phyloP scores from a whole-genome alignment of 345 rosid species.

The Dipteronia dyeriana region DNA sequence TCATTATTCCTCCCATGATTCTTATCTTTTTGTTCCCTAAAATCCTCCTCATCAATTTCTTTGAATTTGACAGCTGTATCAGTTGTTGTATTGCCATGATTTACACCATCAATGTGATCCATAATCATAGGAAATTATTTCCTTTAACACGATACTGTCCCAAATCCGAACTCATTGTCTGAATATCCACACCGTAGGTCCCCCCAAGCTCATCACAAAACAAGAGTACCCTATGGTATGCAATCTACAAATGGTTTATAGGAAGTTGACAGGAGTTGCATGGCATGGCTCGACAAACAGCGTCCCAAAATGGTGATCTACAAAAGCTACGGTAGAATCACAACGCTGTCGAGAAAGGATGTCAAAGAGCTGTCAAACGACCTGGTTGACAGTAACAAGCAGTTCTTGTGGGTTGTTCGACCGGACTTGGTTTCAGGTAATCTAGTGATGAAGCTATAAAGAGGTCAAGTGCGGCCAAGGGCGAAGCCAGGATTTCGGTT shows the following conservation, averaged over 20 bases:
- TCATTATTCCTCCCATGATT: no score
- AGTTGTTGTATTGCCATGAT: no score
- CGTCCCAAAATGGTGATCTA: constrained; percentile 38
- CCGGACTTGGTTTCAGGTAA: constrained; percentile 15
- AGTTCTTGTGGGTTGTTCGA: constrained; percentile 53
- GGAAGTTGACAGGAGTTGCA: constrained; percentile 44
- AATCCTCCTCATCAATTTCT: no score
- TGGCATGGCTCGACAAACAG: constrained; percentile 49
- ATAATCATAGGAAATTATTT: no score
- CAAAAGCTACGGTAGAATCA: constrained; percentile 49
- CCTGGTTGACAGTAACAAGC: constrained; percentile 33
- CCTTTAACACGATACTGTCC: constrained; percentile 29
- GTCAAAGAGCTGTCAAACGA: constrained; percentile 47
- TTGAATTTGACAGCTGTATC: no score
- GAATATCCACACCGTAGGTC: constrained; percentile 54
- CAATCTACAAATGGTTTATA: constrained; percentile 28
- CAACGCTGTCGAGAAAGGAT: constrained; percentile 26
- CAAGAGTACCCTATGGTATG: constrained; percentile 20
- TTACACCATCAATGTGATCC: no score
- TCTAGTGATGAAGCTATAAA: no score
- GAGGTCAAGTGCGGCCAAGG: no score
- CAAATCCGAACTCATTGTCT: constrained; percentile 41
- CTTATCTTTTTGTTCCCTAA: no score
- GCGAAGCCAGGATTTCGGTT: no score
- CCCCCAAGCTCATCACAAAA: constrained; percentile 41